Evolutionary conservation across 108 stramenopile genomes (phyloP).

Genomic region (Nitzschia putrida): DNA sequence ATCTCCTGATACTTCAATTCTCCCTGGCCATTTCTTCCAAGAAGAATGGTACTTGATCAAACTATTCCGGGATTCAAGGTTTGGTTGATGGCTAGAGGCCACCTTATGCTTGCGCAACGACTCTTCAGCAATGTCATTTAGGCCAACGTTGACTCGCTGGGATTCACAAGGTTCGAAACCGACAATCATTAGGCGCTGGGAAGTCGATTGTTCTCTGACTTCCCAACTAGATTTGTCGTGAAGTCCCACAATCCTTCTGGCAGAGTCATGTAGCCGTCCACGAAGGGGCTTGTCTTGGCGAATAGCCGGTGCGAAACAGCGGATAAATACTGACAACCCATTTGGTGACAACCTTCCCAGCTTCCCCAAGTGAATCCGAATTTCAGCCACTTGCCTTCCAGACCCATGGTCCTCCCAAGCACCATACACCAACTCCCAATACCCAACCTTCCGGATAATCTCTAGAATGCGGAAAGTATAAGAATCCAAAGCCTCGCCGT

Average conservation of each 20-base stretch:
- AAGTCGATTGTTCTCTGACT: conserved; percentile 16
- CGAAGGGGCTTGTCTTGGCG: conserved; percentile 46
- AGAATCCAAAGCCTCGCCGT: conserved; percentile 40
- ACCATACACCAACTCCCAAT: conserved; percentile 51
- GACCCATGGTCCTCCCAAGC: conserved; percentile 57
- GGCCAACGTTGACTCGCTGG: conserved; percentile 21
- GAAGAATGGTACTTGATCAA: conserved; percentile 37
- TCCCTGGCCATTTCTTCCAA: conserved; percentile 69
- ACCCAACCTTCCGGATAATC: conserved; percentile 44
- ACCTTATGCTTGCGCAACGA: conserved; percentile 26
- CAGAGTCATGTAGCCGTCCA: conserved; percentile 39
- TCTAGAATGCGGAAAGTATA: conserved; percentile 54
- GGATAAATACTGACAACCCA: conserved; percentile 42
- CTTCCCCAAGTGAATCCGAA: conserved; percentile 41
- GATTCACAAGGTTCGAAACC: conserved; percentile 21
- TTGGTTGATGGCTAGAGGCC: conserved; percentile 22
- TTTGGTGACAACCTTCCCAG: conserved; percentile 26
- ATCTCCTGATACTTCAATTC: conserved; percentile 42
- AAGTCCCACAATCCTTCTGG: conserved; percentile 33
- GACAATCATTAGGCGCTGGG: conserved; percentile 17
- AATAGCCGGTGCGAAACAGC: conserved; percentile 55
- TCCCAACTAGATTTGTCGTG: conserved; percentile 30
- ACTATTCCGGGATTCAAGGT: conserved; percentile 40
- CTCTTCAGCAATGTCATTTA: conserved; percentile 22
- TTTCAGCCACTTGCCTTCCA: conserved; percentile 52